These are phyloP conservation scores for Stagonosporopsis vannaccii DNA, from an alignment of 2,329 filamentous ascomycete species.

Conservation along the genomic window DNA sequence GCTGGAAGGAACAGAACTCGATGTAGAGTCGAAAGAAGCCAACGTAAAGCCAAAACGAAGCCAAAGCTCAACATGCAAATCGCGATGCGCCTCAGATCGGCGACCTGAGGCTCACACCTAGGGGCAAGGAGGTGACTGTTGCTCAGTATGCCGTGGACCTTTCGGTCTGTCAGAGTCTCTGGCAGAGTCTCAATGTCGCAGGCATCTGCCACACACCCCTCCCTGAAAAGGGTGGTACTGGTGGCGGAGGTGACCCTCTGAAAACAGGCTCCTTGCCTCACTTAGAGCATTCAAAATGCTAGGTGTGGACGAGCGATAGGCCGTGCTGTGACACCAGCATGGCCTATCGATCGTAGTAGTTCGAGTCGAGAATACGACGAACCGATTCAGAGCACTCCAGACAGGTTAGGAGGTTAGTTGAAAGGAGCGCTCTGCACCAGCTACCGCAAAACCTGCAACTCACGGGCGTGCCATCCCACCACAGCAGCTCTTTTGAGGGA, in stretches of 20 bases:
- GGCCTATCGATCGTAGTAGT: constrained; percentile 12
- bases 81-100: constrained; percentile 4
- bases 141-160: constrained; percentile 31
- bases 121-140: constrained; percentile 17
- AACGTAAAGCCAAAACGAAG: constrained; percentile 2
- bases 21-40: constrained; percentile 12
- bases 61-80: constrained; percentile 6
- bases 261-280: constrained; percentile 27
- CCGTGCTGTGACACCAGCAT: background rate
- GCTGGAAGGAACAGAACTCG: constrained; percentile 3
- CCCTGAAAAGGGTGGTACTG: constrained; percentile 30
- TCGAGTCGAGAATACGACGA: constrained; percentile 9
- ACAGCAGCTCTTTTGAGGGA: constrained; percentile 15
- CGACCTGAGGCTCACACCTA: constrained; percentile 9
- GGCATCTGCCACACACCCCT: constrained; percentile 35
- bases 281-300: constrained; percentile 13
- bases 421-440: background rate
- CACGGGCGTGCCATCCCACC: constrained; percentile 22
- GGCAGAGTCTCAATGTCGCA: constrained; percentile 30
- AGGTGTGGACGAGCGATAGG: constrained; percentile 16
- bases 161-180: constrained; percentile 25
- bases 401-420: constrained; percentile 17
- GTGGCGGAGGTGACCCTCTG: constrained; percentile 32
- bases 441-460: constrained; percentile 11
- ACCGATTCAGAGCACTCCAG: constrained; percentile 5